Evolutionary conservation across 495 filamentous ascomycete species (phyloP), one percentile per base, ranked within the genome.

Genomic region (Aspergillus funiculosus): DNA sequence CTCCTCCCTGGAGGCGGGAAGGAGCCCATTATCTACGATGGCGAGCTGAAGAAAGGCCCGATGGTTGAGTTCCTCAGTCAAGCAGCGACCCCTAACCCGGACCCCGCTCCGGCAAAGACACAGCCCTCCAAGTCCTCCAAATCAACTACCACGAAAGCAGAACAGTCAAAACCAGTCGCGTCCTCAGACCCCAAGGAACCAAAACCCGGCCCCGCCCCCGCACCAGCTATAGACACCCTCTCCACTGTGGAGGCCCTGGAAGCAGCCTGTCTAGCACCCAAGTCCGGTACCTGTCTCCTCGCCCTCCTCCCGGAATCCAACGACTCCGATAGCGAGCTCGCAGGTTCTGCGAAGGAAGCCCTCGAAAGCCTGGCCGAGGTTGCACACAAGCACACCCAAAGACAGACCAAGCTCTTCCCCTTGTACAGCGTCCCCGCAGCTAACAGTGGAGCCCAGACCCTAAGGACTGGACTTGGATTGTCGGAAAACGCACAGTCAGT

Each of bases 51-150:
- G 67, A 96, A 95, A 66, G 76, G 83, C 15, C 73, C 79, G 25
- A 83, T 98, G 60, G 74, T 88, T 32, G 73, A 81, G 32, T 98
- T 96, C 71, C 74, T 98, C 21, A 82, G 83, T 34, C 85, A 92
- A 61, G 79, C 78, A 25, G 83, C 83, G 0, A 50, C 76, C 26
- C 85, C 88, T 2, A 87, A 90, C 62, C 78, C 82, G 15, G 85
- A 91, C 55, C 73, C 83, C 4, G 77, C 80, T 6, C 72, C 81
- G 5, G 50, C 62, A 15, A 66, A 63, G 41, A 34, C 54, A 9
- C 74, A 81, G 36, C 64, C 78, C 51, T 4, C 59, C 54, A 74
- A 73, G 32, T 49, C 60, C n/a, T 36, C 66, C 34, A 66, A 72
- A 50, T 47, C 29, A 61, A 52, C 53, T 28, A 54, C 2, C 56